phyloP scores from a whole-genome alignment of 148 eudicot species.

The Tetragonia tetragonoides region DNA sequence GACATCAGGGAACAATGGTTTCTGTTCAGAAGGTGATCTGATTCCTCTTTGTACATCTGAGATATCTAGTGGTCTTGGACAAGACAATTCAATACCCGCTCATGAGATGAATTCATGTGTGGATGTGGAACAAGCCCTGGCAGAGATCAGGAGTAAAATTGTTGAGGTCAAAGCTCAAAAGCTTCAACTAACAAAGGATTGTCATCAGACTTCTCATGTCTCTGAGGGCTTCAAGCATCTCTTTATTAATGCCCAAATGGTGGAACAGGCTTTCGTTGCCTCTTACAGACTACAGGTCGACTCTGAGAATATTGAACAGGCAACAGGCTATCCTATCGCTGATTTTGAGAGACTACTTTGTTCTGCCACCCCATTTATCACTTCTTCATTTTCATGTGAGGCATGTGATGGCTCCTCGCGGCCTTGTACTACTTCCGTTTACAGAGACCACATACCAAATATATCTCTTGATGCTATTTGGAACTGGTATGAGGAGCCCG shows the following conservation, averaged over 20 bases:
- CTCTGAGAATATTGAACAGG: slow-evolving; percentile 40
- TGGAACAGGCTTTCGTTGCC: slow-evolving; percentile 22
- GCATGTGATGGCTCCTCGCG: slow-evolving; percentile 21
- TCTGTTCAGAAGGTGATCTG: slow-evolving; percentile 1
- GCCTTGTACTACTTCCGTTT: slow-evolving; percentile 19
- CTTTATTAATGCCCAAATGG: slow-evolving; percentile 7
- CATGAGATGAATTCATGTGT: not conserved
- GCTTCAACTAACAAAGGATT: not conserved
- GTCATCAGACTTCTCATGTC: not conserved
- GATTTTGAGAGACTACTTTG: slow-evolving; percentile 45
- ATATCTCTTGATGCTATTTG: slow-evolving; percentile 43
- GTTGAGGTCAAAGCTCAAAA: not conserved
- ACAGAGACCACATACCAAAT: slow-evolving; percentile 33
- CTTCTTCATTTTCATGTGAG: slow-evolving; percentile 13
- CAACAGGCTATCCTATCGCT: slow-evolving; percentile 46
- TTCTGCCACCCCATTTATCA: slow-evolving; percentile 43
- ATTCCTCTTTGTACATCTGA: slow-evolving; percentile 6
- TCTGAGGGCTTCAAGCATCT: slow-evolving; percentile 1
- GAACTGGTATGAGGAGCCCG: slow-evolving; percentile 62
- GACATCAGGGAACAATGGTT: slow-evolving; percentile 3
- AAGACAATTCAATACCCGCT: not conserved
- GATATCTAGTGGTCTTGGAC: not conserved
- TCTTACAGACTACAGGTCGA: slow-evolving; percentile 38
- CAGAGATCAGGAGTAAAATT: not conserved
- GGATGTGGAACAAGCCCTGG: not conserved